Evolutionary conservation across 78 protist species (phyloP).

Genomic region (Tieghemostelium lacteum): DNA sequence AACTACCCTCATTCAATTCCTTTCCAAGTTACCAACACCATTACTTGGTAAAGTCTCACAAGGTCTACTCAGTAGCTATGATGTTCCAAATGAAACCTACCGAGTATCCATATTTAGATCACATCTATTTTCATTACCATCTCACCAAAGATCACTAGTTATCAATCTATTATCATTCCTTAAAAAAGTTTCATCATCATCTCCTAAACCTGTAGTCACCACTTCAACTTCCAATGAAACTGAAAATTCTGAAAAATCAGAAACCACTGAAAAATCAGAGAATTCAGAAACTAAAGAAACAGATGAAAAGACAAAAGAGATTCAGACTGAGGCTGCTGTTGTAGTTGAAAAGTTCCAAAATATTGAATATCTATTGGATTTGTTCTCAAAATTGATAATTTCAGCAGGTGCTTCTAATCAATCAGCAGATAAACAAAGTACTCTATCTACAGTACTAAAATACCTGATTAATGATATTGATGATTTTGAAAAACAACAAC

Average conservation of each 20-base stretch:
- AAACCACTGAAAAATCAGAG: not conserved
- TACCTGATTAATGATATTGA: not conserved
- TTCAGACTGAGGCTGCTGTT: not conserved
- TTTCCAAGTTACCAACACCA: constrained; percentile 18
- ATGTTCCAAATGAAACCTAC: constrained; percentile 1
- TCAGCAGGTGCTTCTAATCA: no score
- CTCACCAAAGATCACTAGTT: constrained; percentile 14
- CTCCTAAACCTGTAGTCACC: not conserved
- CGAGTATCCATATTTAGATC: constrained; percentile 25
- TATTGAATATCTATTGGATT: not conserved
- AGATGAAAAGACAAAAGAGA: not conserved
- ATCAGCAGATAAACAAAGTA: not conserved
- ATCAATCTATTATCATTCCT: constrained; percentile 15
- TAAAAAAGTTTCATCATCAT: not conserved
- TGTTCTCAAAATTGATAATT: no score
- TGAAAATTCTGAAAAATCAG: not conserved
- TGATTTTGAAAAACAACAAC: constrained; percentile 20
- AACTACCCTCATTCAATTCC: constrained; percentile 2
- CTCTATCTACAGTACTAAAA: not conserved
- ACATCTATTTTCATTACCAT: constrained; percentile 24
- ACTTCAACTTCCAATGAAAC: not conserved
- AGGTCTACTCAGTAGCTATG: not conserved
- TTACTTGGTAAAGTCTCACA: constrained; percentile 1
- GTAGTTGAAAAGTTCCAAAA: not conserved
- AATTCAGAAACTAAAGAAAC: not conserved